Evolutionary conservation across 2,329 filamentous ascomycete species (phyloP).

Genomic region (Simplicillium sp.): DNA sequence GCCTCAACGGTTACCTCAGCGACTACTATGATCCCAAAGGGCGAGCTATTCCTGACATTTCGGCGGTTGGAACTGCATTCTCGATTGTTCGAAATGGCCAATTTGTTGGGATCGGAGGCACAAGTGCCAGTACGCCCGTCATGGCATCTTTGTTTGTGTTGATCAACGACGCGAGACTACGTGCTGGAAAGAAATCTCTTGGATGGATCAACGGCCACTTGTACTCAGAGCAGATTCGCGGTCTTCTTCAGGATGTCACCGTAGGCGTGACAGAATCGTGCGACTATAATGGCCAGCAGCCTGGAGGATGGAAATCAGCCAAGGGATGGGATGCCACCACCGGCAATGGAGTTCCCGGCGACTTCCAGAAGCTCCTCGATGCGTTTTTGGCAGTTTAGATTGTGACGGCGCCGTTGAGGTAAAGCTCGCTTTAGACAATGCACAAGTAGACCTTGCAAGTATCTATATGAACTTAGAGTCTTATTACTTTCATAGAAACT

Average conservation of each 20-base stretch:
- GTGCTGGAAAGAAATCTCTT: conserved; percentile 34
- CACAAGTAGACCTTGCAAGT: too few relatives aligned
- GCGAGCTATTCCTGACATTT: conserved; percentile 41
- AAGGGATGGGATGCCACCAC: conserved; percentile 39
- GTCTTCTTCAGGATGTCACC: conserved; percentile 30
- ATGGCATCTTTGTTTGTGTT: conserved; percentile 44
- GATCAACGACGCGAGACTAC: conserved; percentile 43
- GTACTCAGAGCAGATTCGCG: conserved; percentile 28
- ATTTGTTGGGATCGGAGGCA: conserved; percentile 25
- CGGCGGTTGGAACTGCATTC: conserved; percentile 50
- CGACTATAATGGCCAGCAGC: conserved; percentile 20
- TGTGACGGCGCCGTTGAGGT: too few relatives aligned
- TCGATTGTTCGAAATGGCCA: conserved; percentile 20
- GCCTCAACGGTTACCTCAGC: conserved; percentile 29
- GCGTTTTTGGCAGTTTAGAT: conserved; percentile 17
- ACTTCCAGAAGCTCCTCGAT: conserved; percentile 27
- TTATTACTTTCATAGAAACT: too few relatives aligned
- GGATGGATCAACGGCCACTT: conserved; percentile 45
- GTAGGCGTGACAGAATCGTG: conserved; percentile 31
- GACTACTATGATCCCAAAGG: conserved; percentile 34
- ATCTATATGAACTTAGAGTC: too few relatives aligned
- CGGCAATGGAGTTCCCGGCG: conserved; percentile 36
- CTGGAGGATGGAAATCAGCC: conserved; percentile 33
- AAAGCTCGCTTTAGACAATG: too few relatives aligned
- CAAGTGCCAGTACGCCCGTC: conserved; percentile 44